Conservation (phyloP, 495 filamentous ascomycete species). For the Darksidea phi region DNA sequence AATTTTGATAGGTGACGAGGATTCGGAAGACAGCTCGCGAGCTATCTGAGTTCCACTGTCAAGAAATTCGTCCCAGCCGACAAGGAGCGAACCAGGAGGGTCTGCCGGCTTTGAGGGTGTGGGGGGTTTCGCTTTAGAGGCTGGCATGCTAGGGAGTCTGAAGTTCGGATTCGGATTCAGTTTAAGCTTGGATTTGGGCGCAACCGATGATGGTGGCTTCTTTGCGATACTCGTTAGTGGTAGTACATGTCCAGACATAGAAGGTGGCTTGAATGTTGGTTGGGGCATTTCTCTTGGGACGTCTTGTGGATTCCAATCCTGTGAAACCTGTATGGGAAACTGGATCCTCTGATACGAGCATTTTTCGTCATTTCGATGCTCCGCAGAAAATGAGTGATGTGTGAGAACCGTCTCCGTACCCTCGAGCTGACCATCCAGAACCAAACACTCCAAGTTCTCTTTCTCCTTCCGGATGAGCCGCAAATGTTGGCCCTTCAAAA, state of each 20-base stretch:
- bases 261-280: conserved; percentile 5
- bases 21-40: conserved; percentile 33
- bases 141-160: conserved; percentile 10
- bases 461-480: conserved; percentile 13
- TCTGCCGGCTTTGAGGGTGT: background rate
- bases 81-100: background rate
- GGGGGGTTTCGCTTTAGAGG: conserved; percentile 1
- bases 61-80: conserved; percentile 40
- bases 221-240: conserved; percentile 3
- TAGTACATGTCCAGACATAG: background rate
- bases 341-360: conserved; percentile 22
- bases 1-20: background rate
- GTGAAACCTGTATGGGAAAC: conserved; percentile 25
- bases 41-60: conserved; percentile 43
- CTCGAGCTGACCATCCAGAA: conserved; percentile 24
- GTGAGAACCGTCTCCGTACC: conserved; percentile 24
- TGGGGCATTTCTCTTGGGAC: background rate
- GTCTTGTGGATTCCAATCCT: background rate
- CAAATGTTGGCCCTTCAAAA: conserved; percentile 23
- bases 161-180: conserved; percentile 6
- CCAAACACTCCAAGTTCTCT: conserved; percentile 22
- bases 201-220: background rate
- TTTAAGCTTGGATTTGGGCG: background rate
- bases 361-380: conserved; percentile 19
- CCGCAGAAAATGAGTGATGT: conserved; percentile 18